These are phyloP conservation scores for Stenogyne calaminthoides DNA, from an alignment of 305 asterid species.

Conservation along the genomic window DNA sequence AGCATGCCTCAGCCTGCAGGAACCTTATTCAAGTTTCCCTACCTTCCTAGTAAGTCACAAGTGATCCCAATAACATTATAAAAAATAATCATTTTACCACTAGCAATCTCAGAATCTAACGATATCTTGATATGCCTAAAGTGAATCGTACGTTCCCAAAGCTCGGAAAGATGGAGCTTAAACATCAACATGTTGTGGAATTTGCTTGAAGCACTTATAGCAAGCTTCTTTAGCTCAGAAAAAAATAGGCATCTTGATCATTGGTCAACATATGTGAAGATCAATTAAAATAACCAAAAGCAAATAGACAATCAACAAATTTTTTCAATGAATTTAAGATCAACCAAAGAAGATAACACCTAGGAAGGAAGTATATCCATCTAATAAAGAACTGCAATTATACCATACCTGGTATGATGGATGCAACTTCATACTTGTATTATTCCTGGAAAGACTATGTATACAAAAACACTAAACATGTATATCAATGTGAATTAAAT, in stretches of 20 bases:
- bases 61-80: not conserved
- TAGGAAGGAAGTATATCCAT: not conserved
- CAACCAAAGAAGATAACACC: not conserved
- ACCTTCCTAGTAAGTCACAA: no score
- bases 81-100: not conserved
- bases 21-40: no score
- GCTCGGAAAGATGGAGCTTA: not conserved
- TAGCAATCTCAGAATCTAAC: no score
- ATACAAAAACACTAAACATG: conserved; percentile 14
- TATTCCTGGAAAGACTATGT: not conserved
- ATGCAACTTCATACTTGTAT: conserved; percentile 7
- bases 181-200: no score
- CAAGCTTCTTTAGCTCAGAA: not conserved
- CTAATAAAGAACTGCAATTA: conserved; percentile 8
- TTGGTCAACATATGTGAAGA: conserved; percentile 8
- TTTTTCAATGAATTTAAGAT: conserved; percentile 1
- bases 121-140: not conserved
- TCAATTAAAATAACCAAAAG: conserved; percentile 1
- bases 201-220: not conserved
- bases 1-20: no score
- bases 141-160: not conserved
- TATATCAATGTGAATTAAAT: not conserved
- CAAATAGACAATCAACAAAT: not conserved
- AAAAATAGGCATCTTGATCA: conserved; percentile 23
- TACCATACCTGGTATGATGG: not conserved